Conservation (phyloP, 2,329 filamentous ascomycete species). For the Colletotrichum musicola region DNA sequence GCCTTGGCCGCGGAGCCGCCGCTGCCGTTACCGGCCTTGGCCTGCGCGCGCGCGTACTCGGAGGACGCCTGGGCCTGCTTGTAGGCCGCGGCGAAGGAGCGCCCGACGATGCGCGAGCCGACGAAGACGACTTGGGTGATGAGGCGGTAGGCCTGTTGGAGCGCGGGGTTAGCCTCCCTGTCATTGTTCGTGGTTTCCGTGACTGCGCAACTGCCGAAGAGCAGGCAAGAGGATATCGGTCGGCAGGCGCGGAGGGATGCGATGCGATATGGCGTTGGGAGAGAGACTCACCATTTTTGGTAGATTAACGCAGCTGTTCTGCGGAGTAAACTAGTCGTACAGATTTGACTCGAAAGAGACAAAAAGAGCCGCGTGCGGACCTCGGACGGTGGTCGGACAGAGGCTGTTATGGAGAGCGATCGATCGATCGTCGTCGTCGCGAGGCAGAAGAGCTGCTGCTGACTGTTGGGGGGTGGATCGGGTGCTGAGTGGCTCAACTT, state of each 20-base stretch:
- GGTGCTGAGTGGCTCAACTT: constrained; percentile 3
- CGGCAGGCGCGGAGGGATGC: constrained; percentile 9
- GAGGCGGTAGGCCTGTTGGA: constrained; percentile 55
- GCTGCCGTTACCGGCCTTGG: constrained; percentile 62
- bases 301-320: constrained; percentile 17
- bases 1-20: constrained; percentile 60
- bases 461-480: not conserved
- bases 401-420: not conserved
- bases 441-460: constrained; percentile 20
- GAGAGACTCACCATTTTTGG: constrained; percentile 37
- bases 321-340: not conserved
- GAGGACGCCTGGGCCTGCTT: constrained; percentile 92
- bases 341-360: too few relatives aligned
- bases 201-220: not conserved
- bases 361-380: too few relatives aligned
- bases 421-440: constrained; percentile 11
- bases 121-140: constrained; percentile 93
- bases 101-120: constrained; percentile 90
- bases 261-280: not conserved
- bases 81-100: constrained; percentile 94
- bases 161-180: constrained; percentile 7
- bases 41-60: constrained; percentile 81
- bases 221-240: not conserved
- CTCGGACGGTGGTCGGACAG: too few relatives aligned
- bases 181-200: not conserved